These are phyloP conservation scores for Pisolithus thermaeus DNA, from an alignment of 1,284 basidiomycete species.

Conservation along the genomic window DNA sequence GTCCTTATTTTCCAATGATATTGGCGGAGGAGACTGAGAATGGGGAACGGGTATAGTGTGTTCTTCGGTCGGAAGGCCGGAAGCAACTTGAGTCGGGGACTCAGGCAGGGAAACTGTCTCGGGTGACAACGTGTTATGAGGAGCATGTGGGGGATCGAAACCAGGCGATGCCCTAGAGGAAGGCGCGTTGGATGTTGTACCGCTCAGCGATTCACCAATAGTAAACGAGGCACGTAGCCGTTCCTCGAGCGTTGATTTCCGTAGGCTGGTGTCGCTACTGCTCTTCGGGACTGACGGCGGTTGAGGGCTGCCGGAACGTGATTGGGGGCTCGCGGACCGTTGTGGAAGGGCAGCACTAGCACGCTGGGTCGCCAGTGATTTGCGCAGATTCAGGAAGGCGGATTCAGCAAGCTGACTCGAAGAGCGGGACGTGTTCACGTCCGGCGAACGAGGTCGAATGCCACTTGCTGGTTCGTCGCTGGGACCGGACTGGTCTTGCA, in stretches of 20 bases:
- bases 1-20: not conserved
- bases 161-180: slow-evolving; percentile 40
- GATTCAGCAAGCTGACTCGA: slow-evolving; percentile 55
- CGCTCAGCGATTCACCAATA: slow-evolving; percentile 46
- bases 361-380: slow-evolving; percentile 53
- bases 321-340: slow-evolving; percentile 37
- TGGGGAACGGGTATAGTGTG: not conserved
- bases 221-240: slow-evolving; percentile 59
- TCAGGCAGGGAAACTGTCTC: slow-evolving; percentile 39
- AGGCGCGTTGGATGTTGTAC: slow-evolving; percentile 35
- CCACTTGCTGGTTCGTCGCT: slow-evolving; percentile 23
- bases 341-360: slow-evolving; percentile 39
- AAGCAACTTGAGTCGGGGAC: slow-evolving; percentile 30
- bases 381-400: slow-evolving; percentile 53
- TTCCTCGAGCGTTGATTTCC: slow-evolving; percentile 65
- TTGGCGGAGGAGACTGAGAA: not conserved
- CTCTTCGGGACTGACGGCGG: slow-evolving; percentile 20
- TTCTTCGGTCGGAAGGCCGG: not conserved
- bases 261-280: slow-evolving; percentile 19
- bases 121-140: slow-evolving; percentile 36
- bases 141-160: slow-evolving; percentile 26
- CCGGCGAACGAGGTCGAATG: slow-evolving; percentile 31
- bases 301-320: slow-evolving; percentile 25
- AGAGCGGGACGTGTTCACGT: slow-evolving; percentile 29
- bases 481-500: slow-evolving; percentile 34